Conservation (phyloP, 345 rosid genomes). For the Erysimum cheiranthoides region DNA sequence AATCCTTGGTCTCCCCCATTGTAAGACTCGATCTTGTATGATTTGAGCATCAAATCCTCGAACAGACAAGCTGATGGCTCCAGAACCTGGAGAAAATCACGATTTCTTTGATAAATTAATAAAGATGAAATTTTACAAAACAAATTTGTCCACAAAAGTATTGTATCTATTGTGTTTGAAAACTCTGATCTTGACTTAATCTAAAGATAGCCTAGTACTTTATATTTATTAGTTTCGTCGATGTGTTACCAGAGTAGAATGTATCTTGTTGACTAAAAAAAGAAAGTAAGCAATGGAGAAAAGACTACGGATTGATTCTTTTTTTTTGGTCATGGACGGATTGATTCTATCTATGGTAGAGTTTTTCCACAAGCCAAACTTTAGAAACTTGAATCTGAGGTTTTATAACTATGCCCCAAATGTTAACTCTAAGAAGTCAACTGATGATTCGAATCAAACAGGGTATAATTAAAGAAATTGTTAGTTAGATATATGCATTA, state of each 20-base stretch:
- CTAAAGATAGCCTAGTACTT: not conserved
- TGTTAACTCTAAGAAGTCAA: not conserved
- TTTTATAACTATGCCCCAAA: not conserved
- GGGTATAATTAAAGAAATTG: not conserved
- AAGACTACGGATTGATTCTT: too few relatives aligned
- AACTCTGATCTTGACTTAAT: not conserved
- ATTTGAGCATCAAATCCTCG: constrained; percentile 58
- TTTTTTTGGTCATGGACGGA: too few relatives aligned
- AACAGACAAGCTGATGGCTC: constrained; percentile 83
- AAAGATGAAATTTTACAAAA: not conserved
- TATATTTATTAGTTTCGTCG: not conserved
- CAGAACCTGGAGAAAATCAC: constrained; percentile 34
- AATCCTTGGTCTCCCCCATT: constrained; percentile 96
- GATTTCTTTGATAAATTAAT: not conserved
- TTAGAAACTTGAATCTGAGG: not conserved
- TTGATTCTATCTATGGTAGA: not conserved
- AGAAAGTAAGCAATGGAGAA: not conserved
- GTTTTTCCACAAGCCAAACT: not conserved
- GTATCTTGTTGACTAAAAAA: not conserved
- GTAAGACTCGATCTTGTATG: constrained; percentile 53
- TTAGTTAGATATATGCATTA: constrained; percentile 37
- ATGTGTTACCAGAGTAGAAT: not conserved
- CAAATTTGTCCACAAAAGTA: not conserved
- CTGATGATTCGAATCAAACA: not conserved
- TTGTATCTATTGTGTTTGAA: too few relatives aligned